Evolutionary conservation across 2,329 filamentous ascomycete genomes (phyloP).

Genomic region (Zasmidium citrigriseum): DNA sequence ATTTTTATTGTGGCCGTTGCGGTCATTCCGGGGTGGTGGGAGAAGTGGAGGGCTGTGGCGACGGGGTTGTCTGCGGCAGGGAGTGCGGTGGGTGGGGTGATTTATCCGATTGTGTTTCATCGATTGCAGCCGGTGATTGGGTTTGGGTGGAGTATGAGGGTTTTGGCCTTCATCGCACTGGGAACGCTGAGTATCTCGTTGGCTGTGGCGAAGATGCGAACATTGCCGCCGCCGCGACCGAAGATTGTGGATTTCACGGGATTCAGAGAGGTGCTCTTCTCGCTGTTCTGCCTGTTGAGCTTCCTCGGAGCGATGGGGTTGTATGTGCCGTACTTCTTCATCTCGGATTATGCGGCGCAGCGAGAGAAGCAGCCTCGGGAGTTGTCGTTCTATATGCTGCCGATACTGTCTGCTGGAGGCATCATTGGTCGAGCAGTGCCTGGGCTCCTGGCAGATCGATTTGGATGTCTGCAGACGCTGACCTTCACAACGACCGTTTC

Average conservation of each 20-base stretch:
- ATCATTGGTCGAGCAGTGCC: slow-evolving; percentile 49
- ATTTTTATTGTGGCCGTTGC: slow-evolving; percentile 65
- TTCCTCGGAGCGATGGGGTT: slow-evolving; percentile 44
- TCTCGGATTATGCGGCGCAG: slow-evolving; percentile 55
- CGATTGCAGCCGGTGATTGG: slow-evolving; percentile 53
- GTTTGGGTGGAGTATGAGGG: slow-evolving; percentile 55
- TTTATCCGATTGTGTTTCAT: slow-evolving; percentile 58
- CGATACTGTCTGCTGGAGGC: slow-evolving; percentile 64
- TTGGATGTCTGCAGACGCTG: slow-evolving; percentile 48
- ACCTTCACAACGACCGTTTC: slow-evolving; percentile 34
- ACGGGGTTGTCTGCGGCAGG: slow-evolving; percentile 61
- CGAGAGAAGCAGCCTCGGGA: slow-evolving; percentile 23
- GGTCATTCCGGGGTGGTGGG: slow-evolving; percentile 66
- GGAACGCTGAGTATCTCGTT: slow-evolving; percentile 23
- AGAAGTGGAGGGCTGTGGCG: slow-evolving; percentile 54
- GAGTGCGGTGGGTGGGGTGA: slow-evolving; percentile 44
- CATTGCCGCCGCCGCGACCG: slow-evolving; percentile 40
- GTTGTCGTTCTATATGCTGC: slow-evolving; percentile 65
- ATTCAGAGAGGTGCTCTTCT: slow-evolving; percentile 36
- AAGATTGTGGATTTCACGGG: slow-evolving; percentile 41
- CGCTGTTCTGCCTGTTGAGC: slow-evolving; percentile 2
- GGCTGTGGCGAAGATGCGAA: slow-evolving; percentile 43
- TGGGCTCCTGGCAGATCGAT: slow-evolving; percentile 45
- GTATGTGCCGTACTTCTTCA: slow-evolving; percentile 56
- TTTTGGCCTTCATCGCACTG: slow-evolving; percentile 49